These are phyloP conservation scores for Acer campestre DNA, from an alignment of 345 rosid genomes.

Conservation along the genomic window DNA sequence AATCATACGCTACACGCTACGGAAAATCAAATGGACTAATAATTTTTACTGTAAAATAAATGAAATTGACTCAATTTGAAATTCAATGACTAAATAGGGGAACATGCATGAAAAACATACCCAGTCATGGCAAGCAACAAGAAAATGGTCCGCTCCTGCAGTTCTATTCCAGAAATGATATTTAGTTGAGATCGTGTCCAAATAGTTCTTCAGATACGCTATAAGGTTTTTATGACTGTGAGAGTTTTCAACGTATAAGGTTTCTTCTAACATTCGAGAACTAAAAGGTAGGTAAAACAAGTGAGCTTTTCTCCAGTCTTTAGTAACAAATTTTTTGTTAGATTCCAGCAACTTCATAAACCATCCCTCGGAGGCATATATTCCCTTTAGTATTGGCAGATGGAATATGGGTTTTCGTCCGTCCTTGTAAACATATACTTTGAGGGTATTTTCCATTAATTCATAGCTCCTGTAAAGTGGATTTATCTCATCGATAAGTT, in stretches of 20 bases:
- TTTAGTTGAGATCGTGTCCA: conserved; percentile 60
- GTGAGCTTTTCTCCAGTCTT: conserved; percentile 68
- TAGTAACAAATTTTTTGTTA: conserved; percentile 68
- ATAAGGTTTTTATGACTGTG: conserved; percentile 70
- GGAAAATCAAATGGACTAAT: neutral
- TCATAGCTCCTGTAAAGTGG: conserved; percentile 80
- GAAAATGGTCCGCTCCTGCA: conserved; percentile 88
- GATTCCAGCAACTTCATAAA: conserved; percentile 83
- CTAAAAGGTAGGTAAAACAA: conserved; percentile 90
- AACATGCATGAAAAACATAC: conserved; percentile 43
- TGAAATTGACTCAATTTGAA: neutral
- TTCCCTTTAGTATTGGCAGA: conserved; percentile 70
- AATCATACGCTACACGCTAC: neutral
- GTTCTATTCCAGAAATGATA: conserved; percentile 92
- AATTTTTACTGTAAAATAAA: neutral
- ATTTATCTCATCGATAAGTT: conserved; percentile 9
- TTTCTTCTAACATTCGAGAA: conserved; percentile 75
- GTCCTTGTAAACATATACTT: conserved; percentile 83
- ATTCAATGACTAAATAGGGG: conserved; percentile 10
- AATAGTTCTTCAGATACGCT: conserved; percentile 56
- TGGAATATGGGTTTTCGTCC: conserved; percentile 82
- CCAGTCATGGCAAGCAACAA: conserved; percentile 99
- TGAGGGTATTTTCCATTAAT: conserved; percentile 81
- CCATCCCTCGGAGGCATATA: conserved; percentile 99
- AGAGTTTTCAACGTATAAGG: conserved; percentile 69